These are phyloP conservation scores for Psilocybe azurescens DNA, from an alignment of 768 basidiomycete genomes.

Conservation along the genomic window DNA sequence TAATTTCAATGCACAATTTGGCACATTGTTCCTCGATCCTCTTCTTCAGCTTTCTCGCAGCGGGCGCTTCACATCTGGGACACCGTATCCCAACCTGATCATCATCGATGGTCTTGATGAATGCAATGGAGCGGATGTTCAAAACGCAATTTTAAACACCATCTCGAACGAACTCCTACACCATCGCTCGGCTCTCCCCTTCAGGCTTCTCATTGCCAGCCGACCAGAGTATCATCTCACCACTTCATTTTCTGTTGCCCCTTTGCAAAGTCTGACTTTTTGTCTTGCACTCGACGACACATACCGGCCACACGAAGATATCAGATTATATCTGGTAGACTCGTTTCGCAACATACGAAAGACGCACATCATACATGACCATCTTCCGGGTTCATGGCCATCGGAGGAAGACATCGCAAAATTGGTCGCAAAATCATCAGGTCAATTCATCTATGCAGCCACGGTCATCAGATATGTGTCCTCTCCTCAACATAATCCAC, in stretches of 20 bases:
- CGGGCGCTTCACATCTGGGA: too few species aligned
- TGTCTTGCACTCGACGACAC: constrained; percentile 7
- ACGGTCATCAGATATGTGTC: constrained; percentile 13
- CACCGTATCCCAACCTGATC: too few species aligned
- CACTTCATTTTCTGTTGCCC: neutral
- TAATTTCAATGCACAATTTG: too few species aligned
- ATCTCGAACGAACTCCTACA: too few species aligned
- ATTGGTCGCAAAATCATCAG: constrained; percentile 11
- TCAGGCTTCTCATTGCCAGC: neutral
- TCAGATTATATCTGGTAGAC: neutral
- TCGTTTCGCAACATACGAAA: neutral
- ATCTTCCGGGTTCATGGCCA: constrained; percentile 3
- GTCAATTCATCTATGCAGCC: neutral
- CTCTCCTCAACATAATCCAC: neutral
- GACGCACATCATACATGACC: neutral
- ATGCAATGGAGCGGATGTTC: too few species aligned
- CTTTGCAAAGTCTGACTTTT: neutral
- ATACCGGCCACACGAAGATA: constrained; percentile 6
- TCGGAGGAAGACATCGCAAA: neutral
- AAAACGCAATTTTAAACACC: too few species aligned
- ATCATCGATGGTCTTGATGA: too few species aligned
- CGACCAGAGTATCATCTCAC: constrained; percentile 11
- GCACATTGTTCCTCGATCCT: too few species aligned
- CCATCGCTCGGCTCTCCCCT: too few species aligned
- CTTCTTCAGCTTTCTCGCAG: too few species aligned